Evolutionary conservation across 129 eudicot species (phyloP).

Genomic region (Pseudognaphalium luteoalbum): DNA sequence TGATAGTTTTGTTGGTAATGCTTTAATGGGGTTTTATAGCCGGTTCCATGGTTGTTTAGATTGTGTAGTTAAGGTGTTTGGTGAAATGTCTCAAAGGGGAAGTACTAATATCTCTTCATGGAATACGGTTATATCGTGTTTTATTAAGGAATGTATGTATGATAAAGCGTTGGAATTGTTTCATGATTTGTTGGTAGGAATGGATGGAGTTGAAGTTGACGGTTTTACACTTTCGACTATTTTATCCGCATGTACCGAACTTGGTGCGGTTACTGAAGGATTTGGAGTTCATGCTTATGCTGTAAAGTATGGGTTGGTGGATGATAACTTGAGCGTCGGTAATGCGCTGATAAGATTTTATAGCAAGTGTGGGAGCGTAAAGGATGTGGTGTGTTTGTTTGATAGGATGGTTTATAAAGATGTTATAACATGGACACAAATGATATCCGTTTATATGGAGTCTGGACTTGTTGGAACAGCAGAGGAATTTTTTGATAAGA

Average conservation of each 20-base stretch:
- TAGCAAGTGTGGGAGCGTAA: slow-evolving; percentile 54
- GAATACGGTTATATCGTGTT: slow-evolving; percentile 72
- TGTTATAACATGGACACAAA: slow-evolving; percentile 72
- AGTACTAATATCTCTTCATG: slow-evolving; percentile 50
- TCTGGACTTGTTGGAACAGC: slow-evolving; percentile 70
- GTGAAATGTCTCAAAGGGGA: slow-evolving; percentile 56
- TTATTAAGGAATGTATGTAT: slow-evolving; percentile 50
- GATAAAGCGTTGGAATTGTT: slow-evolving; percentile 55
- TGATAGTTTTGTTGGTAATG: slow-evolving; percentile 58
- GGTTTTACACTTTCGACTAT: slow-evolving; percentile 65
- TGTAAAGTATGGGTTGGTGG: slow-evolving; percentile 49
- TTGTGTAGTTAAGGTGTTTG: slow-evolving; percentile 54
- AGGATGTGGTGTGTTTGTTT: slow-evolving; percentile 53
- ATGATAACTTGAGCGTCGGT: slow-evolving; percentile 56
- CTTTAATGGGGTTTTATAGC: slow-evolving; percentile 70
- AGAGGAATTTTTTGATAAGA: slow-evolving; percentile 47
- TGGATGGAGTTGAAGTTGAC: slow-evolving; percentile 44
- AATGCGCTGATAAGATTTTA: slow-evolving; percentile 89
- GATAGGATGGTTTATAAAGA: slow-evolving; percentile 61
- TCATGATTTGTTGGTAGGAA: slow-evolving; percentile 39
- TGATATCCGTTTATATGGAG: slow-evolving; percentile 69
- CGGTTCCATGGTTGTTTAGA: slow-evolving; percentile 55
- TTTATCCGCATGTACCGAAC: slow-evolving; percentile 56
- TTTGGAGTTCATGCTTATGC: slow-evolving; percentile 63
- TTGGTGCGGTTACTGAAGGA: slow-evolving; percentile 41